These are phyloP conservation scores for Rhodomyrtus psidioides DNA, from an alignment of 441 rosid genomes.

Conservation along the genomic window DNA sequence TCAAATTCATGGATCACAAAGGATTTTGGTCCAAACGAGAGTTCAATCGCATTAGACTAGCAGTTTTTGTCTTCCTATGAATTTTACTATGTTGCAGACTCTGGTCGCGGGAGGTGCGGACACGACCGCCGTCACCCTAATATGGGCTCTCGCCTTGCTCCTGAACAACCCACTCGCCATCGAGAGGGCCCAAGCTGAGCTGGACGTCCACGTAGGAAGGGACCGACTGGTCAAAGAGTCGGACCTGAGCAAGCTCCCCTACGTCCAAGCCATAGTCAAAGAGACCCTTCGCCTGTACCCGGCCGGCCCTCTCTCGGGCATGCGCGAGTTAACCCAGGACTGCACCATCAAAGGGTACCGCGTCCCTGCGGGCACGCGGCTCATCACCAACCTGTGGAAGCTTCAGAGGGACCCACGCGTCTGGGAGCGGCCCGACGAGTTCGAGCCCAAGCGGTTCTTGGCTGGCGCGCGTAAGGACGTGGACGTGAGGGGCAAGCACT, in stretches of 20 bases:
- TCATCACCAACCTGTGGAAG: slow-evolving; percentile 20
- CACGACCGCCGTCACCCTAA: slow-evolving; percentile 6
- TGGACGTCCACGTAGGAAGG: slow-evolving; percentile 16
- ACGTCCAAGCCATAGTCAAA: slow-evolving; percentile 24
- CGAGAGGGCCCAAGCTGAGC: slow-evolving; percentile 9
- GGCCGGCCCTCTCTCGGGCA: slow-evolving; percentile 7
- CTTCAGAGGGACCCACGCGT: slow-evolving; percentile 14
- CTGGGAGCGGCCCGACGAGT: slow-evolving; percentile 14
- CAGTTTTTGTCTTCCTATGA: neutral
- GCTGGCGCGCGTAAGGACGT: neutral
- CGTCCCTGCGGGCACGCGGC: slow-evolving; percentile 20
- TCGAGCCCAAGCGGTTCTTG: slow-evolving; percentile 23
- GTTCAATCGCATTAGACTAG: neutral
- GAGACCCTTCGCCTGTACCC: slow-evolving; percentile 25
- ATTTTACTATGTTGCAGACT: neutral
- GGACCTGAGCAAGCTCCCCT: slow-evolving; percentile 15
- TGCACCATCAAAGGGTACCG: slow-evolving; percentile 17
- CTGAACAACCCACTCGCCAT: slow-evolving; percentile 12
- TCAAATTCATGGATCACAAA: neutral
- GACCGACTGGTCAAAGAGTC: slow-evolving; percentile 18
- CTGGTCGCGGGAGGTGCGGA: slow-evolving; percentile 17
- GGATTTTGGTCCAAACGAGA: too few species aligned
- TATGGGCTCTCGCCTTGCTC: slow-evolving; percentile 16
- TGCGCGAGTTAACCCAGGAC: slow-evolving; percentile 11
- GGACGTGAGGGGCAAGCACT: slow-evolving; percentile 15